Evolutionary conservation across 2,329 filamentous ascomycete species (phyloP).

Genomic region (Fusarium redolens): DNA sequence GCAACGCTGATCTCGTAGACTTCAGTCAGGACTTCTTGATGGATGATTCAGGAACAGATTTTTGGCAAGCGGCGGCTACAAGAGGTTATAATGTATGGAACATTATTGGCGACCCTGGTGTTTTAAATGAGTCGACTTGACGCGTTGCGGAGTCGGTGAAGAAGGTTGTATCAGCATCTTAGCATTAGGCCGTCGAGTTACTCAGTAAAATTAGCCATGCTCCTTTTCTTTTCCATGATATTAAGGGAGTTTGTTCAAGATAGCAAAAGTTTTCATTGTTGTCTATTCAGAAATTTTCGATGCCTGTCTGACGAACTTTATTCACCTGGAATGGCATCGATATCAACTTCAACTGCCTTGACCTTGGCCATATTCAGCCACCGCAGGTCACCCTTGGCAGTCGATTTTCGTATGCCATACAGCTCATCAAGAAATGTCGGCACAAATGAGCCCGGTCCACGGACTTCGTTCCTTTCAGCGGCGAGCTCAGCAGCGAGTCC

Average conservation of each 20-base stretch:
- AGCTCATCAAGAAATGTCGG: conserved; percentile 84
- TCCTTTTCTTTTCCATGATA: background rate
- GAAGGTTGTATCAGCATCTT: background rate
- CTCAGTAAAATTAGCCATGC: background rate
- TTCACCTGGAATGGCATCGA: conserved; percentile 17
- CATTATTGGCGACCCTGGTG: conserved; percentile 43
- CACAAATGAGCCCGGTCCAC: conserved; percentile 87
- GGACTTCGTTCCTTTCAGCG: conserved; percentile 72
- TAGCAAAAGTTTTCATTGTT: background rate
- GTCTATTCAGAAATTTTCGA: background rate
- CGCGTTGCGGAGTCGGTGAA: background rate
- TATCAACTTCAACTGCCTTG: conserved; percentile 49
- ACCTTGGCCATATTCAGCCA: conserved; percentile 68
- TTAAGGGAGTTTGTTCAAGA: conserved; percentile 8
- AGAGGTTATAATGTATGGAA: conserved; percentile 43
- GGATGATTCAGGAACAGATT: conserved; percentile 40
- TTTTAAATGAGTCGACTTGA: conserved; percentile 35
- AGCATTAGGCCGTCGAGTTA: background rate
- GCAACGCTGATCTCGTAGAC: conserved; percentile 30
- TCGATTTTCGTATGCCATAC: conserved; percentile 61
- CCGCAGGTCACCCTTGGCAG: conserved; percentile 56
- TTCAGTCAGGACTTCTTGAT: conserved; percentile 40
- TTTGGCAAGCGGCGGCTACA: conserved; percentile 43
- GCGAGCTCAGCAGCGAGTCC: conserved; percentile 78
- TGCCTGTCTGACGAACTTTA: background rate